Conservation (phyloP, 306 rosid species). For the Albizia julibrissin region DNA sequence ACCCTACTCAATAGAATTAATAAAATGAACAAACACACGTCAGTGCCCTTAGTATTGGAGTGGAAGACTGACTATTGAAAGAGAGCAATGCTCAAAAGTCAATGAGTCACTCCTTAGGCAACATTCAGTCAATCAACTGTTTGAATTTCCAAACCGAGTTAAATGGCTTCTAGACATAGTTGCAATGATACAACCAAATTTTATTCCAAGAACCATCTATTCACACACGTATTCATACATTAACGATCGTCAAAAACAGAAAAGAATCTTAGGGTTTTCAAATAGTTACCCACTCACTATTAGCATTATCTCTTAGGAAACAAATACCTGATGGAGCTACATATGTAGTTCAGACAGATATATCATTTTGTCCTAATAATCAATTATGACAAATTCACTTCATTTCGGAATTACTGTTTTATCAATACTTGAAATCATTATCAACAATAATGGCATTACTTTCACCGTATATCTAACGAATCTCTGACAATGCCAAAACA, state of each 20-base stretch:
- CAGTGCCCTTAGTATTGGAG: not conserved
- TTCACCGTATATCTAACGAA: not conserved
- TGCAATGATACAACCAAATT: not conserved
- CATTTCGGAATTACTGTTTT: conserved; percentile 14
- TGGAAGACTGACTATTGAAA: not conserved
- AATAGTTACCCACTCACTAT: not conserved
- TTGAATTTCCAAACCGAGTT: conserved; percentile 3
- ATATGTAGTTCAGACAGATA: not conserved
- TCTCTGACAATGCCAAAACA: conserved; percentile 1
- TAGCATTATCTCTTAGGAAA: not conserved
- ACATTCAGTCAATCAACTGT: not conserved
- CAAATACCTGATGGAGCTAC: not conserved
- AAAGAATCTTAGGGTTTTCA: not conserved
- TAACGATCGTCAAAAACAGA: not conserved
- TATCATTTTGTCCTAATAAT: not conserved
- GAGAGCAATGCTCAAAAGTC: conserved; percentile 1
- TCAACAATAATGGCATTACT: not conserved
- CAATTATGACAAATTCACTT: conserved; percentile 2
- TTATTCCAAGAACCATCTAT: not conserved
- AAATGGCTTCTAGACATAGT: conserved; percentile 7
- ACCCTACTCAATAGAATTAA: not conserved
- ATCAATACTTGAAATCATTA: conserved; percentile 1
- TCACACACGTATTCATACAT: not conserved
- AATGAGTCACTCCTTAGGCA: not conserved
- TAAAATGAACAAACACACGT: not conserved